A percentile compares a stretch with the other conserved stretches of the same genome.
Conservation (phyloP, 306 rosid species). For the Pterocarpus macrocarpus region DNA sequence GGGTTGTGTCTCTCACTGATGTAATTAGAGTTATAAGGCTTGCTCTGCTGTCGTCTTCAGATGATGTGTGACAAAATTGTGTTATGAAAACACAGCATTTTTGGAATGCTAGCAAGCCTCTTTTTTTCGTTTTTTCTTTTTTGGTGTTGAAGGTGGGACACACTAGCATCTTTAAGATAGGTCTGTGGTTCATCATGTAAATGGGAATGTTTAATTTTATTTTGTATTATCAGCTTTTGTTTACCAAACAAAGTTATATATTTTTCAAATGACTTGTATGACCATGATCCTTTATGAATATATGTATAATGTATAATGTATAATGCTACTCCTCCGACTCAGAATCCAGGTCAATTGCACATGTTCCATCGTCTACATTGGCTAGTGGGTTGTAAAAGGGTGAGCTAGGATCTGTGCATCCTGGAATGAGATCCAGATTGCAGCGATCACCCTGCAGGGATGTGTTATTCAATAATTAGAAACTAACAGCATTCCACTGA, state of each 20-base stretch:
- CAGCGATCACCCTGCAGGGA: constrained; percentile 85
- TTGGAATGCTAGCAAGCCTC: not conserved
- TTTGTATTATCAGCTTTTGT: no score
- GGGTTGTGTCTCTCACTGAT: constrained; percentile 79
- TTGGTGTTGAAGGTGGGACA: not conserved
- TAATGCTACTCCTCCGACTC: constrained; percentile 58
- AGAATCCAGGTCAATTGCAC: constrained; percentile 61
- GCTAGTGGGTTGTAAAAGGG: constrained; percentile 73
- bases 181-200: no score
- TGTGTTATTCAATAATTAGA: constrained; percentile 27
- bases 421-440: constrained; percentile 66
- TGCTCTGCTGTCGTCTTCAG: constrained; percentile 47
- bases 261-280: no score
- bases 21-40: constrained; percentile 70
- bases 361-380: constrained; percentile 91
- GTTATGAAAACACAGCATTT: not conserved
- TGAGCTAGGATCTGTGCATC: constrained; percentile 88
- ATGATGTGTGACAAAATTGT: not conserved
- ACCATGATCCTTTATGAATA: no score
- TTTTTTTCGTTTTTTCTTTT: no score
- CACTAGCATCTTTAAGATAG: not conserved
- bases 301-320: no score
- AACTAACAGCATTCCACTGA: not conserved
- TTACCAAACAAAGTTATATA: no score
- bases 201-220: no score